Evolutionary conservation across 371 early-diverging fungal genomes (phyloP).

Genomic region (Actinomortierella ambigua): DNA sequence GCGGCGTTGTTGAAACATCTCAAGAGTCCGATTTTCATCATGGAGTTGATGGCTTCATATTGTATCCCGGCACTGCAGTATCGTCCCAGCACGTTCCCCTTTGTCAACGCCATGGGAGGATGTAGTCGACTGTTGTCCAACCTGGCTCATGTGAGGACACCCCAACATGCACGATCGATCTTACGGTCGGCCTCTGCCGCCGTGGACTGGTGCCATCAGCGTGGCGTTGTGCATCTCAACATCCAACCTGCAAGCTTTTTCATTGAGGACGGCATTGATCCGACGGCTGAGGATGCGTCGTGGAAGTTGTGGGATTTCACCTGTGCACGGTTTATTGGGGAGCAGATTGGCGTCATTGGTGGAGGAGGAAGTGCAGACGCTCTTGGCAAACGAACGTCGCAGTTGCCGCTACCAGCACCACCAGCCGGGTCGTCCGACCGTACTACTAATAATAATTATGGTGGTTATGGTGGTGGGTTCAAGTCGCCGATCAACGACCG

Average conservation of each 20-base stretch:
- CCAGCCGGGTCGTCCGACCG: too few species aligned
- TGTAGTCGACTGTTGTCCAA: slow-evolving; percentile 37
- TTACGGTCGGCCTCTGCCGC: slow-evolving; percentile 35
- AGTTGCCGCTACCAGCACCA: too few species aligned
- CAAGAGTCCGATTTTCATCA: slow-evolving; percentile 45
- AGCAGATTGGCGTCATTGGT: slow-evolving; percentile 32
- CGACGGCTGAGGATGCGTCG: slow-evolving; percentile 32
- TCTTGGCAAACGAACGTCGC: too few species aligned
- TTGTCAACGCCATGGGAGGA: slow-evolving; percentile 39
- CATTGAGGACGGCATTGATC: slow-evolving; percentile 38
- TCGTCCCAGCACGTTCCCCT: slow-evolving; percentile 30
- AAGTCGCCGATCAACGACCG: slow-evolving; percentile 20
- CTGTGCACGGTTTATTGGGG: slow-evolving; percentile 43
- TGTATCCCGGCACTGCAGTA: slow-evolving; percentile 41
- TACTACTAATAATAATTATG: too few species aligned
- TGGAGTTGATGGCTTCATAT: slow-evolving; percentile 40
- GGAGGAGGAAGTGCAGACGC: slow-evolving; percentile 18
- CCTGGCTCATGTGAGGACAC: slow-evolving; percentile 19
- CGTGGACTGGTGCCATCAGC: slow-evolving; percentile 45
- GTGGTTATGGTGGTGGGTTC: too few species aligned
- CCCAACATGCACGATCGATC: slow-evolving; percentile 34
- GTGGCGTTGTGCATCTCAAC: slow-evolving; percentile 42
- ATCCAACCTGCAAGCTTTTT: slow-evolving; percentile 45
- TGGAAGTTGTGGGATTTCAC: slow-evolving; percentile 49
- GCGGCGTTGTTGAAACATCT: slow-evolving; percentile 41